Evolutionary conservation across 805 yeast genomes (phyloP), one percentile per base, ranked within the genome.

Genomic region (Lipomyces japonicus): DNA sequence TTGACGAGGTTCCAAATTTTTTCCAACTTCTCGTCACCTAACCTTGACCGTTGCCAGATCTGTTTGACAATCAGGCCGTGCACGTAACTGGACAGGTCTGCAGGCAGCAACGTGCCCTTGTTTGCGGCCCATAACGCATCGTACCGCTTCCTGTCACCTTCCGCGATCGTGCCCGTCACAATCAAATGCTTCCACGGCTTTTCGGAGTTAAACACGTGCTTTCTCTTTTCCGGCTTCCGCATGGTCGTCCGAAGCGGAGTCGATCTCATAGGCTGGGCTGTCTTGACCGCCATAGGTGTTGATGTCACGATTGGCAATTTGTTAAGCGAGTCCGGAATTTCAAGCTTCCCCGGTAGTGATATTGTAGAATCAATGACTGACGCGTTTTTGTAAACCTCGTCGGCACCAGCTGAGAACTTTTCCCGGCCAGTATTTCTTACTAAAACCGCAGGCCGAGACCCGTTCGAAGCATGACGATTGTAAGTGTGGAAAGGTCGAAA

Each of bases 51-150:
- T 38, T 72, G 62, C 97, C 97, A 93, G 9, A 93, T 71, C 44
- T 83, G 81, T 58, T 82, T 71, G 0, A 86, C 96, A 1, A 88
- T 84, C 1, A 60, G 47, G n/a, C 51, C 56, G 19, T 56, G 59
- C 9, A 60, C 55, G 34, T 55, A 51, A 18, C 55, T 44, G 2
- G 46, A 42, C 21, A 46, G 37, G 19, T 42, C 51, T 3, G 45
- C 35, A 1, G 53, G 50, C 34, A 57, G 19, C 40, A 55, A 68
- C 12, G 59, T 62, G 2, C 93, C 95, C 55, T 79, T 80, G 64
- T 93, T 93, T 30, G 95, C 81, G 0, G 84, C 95, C 96, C 96
- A 93, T 14, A 93, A 77, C 23, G 95, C 95, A 66, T 90, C 97
- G 66, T 91, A 93, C 34, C 97, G 69, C 64, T 89, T 89, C 51